Evolutionary conservation across 2,329 filamentous ascomycete genomes (phyloP).

Genomic region (Allantophomopsis lycopodina): DNA sequence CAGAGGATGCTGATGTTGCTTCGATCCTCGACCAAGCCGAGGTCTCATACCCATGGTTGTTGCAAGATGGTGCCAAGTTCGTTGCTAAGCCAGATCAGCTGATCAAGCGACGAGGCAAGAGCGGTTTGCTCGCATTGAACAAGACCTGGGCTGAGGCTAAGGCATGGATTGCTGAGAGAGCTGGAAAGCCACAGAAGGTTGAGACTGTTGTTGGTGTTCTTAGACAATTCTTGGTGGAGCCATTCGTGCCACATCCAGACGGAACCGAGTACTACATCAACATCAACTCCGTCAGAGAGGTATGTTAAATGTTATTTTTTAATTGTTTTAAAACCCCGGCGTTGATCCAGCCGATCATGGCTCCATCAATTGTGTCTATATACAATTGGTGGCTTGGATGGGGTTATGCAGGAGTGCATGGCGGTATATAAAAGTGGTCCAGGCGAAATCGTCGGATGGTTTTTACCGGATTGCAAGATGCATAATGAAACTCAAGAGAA

Average conservation of each 20-base stretch:
- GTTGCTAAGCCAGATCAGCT: constrained; percentile 99
- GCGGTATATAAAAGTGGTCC: too few species aligned
- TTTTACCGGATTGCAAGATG: too few species aligned
- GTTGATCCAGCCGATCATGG: too few species aligned
- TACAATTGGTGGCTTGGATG: too few species aligned
- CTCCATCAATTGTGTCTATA: too few species aligned
- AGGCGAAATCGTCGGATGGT: too few species aligned
- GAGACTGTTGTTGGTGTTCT: constrained; percentile 82
- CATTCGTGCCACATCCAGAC: constrained; percentile 89
- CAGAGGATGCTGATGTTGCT: constrained; percentile 71
- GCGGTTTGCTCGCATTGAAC: constrained; percentile 88
- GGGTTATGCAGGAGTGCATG: too few species aligned
- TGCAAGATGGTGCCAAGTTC: constrained; percentile 73
- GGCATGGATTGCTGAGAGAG: constrained; percentile 85
- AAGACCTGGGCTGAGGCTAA: constrained; percentile 92
- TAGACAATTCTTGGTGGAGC: constrained; percentile 94
- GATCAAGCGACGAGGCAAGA: constrained; percentile 99
- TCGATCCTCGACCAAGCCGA: constrained; percentile 90
- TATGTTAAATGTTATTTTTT: constrained; percentile 39
- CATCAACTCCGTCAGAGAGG: constrained; percentile 99
- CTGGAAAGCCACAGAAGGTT: constrained; percentile 84
- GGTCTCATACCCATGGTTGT: constrained; percentile 91
- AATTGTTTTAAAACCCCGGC: too few species aligned
- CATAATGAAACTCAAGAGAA: too few species aligned
- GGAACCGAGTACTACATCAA: constrained; percentile 99